Base-by-base conservation (phyloP, 23 red algal genomes). In the Cyanidiococcus yangmingshanensis region DNA sequence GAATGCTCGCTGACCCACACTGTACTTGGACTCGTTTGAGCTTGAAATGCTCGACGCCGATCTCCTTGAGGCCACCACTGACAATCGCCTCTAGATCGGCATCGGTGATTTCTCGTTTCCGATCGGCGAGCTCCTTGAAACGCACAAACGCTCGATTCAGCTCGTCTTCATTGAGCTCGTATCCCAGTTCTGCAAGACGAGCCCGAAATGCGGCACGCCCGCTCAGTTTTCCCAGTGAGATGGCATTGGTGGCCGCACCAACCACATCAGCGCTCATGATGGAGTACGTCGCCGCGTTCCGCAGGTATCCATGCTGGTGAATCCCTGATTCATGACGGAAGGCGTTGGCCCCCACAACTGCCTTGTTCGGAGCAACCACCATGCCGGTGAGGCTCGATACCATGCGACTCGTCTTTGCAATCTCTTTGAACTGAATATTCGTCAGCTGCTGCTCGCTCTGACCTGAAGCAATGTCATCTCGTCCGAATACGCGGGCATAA, bases 291-390 rank as follows among this genome's bases (percentile, higher is more conserved):
- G 85, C 68, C 33, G 82, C 84, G 40, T 98, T 90, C 67, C 90
- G 90, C 45, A 98, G 82, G n/a, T 90, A 83, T 26, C 94, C 94
- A 45, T 98, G 87, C 75, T 98, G 94, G 59, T 98, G 94, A 71
- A 98, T 98, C 7, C 94, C 94, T 39, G 82, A 87, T 71, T 98
- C 94, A 50, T 98, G 94, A 7, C 87, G 82, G 89, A 98, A 98
- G 39, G 94, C 94, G 76, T 98, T 98, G 37, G 88, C 83, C 21
- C 94, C 94, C 26, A 98, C 94, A 54, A 98, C 91, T 27, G 94
- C 94, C 76, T 98, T 98, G 57, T 98, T 98, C 24, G 94, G 94
- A 36, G 90, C 87, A 58, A 98, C 94, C 18, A 89, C 33, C 77
- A 98, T 86, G 27, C 94, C 88, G 39, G 94, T 98, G 58, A 98